Conservation (phyloP, 768 basidiomycete genomes). For the Naganishia vishniacii region DNA sequence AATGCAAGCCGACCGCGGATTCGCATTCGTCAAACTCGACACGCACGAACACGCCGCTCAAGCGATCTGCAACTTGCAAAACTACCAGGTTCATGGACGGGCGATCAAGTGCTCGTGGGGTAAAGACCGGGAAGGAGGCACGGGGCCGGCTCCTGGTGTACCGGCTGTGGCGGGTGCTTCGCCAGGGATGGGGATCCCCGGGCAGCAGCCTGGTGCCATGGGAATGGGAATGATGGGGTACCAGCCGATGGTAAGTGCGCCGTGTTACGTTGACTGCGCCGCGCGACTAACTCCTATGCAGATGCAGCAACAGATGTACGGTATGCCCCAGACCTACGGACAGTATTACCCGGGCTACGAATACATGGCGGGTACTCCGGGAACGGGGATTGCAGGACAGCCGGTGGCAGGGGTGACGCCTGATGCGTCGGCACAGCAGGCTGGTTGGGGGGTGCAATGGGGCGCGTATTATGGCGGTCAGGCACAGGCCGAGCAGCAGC, state of each 20-base stretch:
- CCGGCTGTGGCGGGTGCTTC: slow-evolving; percentile 41
- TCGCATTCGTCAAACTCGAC: slow-evolving; percentile 97
- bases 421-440: background rate
- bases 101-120: slow-evolving; percentile 99
- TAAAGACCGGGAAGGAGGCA: slow-evolving; percentile 65
- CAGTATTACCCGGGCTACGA: slow-evolving; percentile 60
- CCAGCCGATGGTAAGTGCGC: slow-evolving; percentile 65
- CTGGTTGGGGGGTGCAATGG: slow-evolving; percentile 21
- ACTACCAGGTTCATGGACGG: slow-evolving; percentile 92
- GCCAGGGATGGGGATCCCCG: slow-evolving; percentile 51
- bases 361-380: slow-evolving; percentile 54
- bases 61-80: slow-evolving; percentile 94
- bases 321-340: slow-evolving; percentile 76
- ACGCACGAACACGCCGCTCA: slow-evolving; percentile 97
- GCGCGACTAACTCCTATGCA: background rate
- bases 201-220: slow-evolving; percentile 34
- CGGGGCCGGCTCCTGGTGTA: slow-evolving; percentile 55
- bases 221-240: slow-evolving; percentile 50
- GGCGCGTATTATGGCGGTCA: slow-evolving; percentile 30
- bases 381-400: slow-evolving; percentile 1
- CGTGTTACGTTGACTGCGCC: slow-evolving; percentile 2
- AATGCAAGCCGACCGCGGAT: slow-evolving; percentile 98
- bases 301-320: slow-evolving; percentile 68
- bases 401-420: background rate
- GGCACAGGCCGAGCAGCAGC: slow-evolving; percentile 1